phyloP scores from a whole-genome alignment of 202 grass and related monocot genomes.

The Carex arenaria region DNA sequence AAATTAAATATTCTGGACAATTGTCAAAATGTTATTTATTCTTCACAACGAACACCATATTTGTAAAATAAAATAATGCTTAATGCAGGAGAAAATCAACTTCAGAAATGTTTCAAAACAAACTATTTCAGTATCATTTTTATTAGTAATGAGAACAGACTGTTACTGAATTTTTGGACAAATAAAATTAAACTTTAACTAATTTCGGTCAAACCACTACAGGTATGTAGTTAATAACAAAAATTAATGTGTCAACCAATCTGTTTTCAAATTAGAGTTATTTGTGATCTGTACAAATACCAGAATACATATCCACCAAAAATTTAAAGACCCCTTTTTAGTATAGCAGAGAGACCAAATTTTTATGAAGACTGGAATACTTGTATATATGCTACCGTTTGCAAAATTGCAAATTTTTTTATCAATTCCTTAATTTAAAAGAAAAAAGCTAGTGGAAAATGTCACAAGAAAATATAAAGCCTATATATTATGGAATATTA shows the following conservation, averaged over 20 bases:
- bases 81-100: not conserved
- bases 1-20: no score
- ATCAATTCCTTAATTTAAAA: not conserved
- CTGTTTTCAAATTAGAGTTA: no score
- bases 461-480: not conserved
- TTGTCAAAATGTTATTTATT: slow-evolving; percentile 14
- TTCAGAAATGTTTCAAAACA: not conserved
- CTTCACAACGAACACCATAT: slow-evolving; percentile 8
- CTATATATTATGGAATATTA: not conserved
- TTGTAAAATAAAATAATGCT: not conserved
- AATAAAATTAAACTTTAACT: no score
- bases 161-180: not conserved
- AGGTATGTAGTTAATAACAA: no score
- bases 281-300: not conserved
- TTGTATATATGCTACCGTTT: not conserved
- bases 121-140: not conserved
- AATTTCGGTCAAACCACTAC: no score
- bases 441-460: not conserved
- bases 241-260: no score
- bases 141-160: not conserved
- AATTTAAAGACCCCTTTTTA: not conserved
- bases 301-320: not conserved
- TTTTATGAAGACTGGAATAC: not conserved
- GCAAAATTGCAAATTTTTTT: not conserved
- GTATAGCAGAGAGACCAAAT: not conserved